phyloP scores from a whole-genome alignment of 2,329 filamentous ascomycete genomes.

The Cercospora berteroae region DNA sequence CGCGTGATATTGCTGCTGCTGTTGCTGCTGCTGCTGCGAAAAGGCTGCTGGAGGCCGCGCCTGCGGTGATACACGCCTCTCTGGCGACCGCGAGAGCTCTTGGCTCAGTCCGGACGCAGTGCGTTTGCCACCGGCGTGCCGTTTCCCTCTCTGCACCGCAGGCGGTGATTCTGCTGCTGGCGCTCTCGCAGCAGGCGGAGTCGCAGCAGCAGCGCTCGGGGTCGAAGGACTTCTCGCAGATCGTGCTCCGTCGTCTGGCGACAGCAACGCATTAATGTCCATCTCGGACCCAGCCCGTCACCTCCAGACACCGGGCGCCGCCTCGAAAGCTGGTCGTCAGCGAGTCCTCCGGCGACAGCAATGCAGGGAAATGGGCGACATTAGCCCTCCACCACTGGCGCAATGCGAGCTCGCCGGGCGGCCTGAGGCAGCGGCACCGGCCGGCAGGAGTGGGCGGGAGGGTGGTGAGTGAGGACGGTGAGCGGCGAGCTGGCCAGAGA shows the following conservation, averaged over 20 bases:
- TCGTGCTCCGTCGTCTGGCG: conserved; percentile 46
- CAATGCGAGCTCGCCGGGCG: not conserved
- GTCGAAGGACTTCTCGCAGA: not conserved
- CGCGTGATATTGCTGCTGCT: conserved; percentile 14
- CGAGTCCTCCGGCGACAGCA: conserved; percentile 10
- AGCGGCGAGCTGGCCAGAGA: not conserved
- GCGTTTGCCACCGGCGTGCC: conserved; percentile 31
- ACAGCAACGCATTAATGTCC: conserved; percentile 52
- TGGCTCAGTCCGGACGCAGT: conserved; percentile 47
- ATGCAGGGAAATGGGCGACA: conserved; percentile 23
- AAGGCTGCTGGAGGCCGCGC: not conserved
- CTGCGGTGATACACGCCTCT: conserved; percentile 32
- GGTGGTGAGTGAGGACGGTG: not conserved
- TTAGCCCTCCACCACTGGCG: conserved; percentile 7
- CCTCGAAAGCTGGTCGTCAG: conserved; percentile 11
- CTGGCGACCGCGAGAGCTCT: conserved; percentile 36
- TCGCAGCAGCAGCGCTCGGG: not conserved
- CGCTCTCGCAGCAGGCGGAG: conserved; percentile 19
- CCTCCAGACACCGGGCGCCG: not conserved
- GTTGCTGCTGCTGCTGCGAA: conserved; percentile 8
- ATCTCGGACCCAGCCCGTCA: conserved; percentile 32
- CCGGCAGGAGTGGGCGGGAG: not conserved
- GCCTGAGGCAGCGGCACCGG: not conserved
- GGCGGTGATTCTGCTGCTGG: conserved; percentile 37
- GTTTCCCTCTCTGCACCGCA: conserved; percentile 11